These are phyloP conservation scores for Trichophyton mentagrophytes DNA, from an alignment of 2,329 filamentous ascomycete genomes.

Conservation along the genomic window DNA sequence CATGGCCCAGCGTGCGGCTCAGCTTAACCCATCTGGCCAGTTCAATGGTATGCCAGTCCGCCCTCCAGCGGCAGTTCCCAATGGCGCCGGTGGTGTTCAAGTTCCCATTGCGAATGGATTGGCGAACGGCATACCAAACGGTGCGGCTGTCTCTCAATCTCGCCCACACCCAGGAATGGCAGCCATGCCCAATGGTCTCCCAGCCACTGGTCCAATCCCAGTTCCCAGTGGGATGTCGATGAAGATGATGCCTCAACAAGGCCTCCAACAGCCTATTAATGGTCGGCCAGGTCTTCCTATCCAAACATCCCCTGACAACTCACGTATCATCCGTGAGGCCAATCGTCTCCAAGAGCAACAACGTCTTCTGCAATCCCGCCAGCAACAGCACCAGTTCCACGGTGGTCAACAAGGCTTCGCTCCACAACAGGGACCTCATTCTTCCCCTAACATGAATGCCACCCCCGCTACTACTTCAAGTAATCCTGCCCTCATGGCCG, in stretches of 20 bases:
- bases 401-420: conserved; percentile 25
- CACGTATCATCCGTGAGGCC: conserved; percentile 37
- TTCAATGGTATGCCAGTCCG: conserved; percentile 1
- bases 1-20: conserved; percentile 32
- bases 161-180: conserved; percentile 30
- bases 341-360: conserved; percentile 40
- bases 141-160: conserved; percentile 24
- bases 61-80: not conserved
- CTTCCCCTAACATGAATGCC: conserved; percentile 35
- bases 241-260: conserved; percentile 41
- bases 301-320: conserved; percentile 43
- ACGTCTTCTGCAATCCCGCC: conserved; percentile 47
- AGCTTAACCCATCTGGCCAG: conserved; percentile 16
- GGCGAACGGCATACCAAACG: conserved; percentile 17
- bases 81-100: not conserved
- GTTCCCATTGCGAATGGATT: conserved; percentile 7
- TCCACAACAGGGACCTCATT: conserved; percentile 26
- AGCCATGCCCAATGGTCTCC: conserved; percentile 27
- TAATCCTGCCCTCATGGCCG: conserved; percentile 34
- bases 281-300: conserved; percentile 33
- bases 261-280: conserved; percentile 41
- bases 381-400: conserved; percentile 31
- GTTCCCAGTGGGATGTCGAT: conserved; percentile 44
- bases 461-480: conserved; percentile 27
- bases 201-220: conserved; percentile 40